Evolutionary conservation across 2,329 filamentous ascomycete genomes (phyloP).

Genomic region (Ophiosphaerella korrae): DNA sequence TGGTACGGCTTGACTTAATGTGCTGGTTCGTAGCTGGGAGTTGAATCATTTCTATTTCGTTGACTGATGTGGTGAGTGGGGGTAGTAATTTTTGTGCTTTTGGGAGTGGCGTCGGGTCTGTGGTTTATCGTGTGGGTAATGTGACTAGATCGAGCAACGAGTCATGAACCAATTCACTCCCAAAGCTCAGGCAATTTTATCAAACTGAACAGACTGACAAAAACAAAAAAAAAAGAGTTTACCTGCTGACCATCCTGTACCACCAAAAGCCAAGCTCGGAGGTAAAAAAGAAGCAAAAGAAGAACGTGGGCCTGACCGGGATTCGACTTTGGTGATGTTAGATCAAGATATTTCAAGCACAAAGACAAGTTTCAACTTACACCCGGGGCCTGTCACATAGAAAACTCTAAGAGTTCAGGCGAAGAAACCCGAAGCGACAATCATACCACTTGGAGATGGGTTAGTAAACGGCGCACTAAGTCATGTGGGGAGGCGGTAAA

Average conservation of each 20-base stretch:
- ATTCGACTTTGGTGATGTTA: conserved; percentile 26
- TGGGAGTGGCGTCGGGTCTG: too few relatives aligned
- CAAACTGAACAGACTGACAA: too few relatives aligned
- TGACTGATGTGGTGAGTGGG: too few relatives aligned
- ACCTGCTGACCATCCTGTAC: too few relatives aligned
- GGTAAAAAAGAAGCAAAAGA: conserved; percentile 2
- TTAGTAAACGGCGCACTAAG: neutral
- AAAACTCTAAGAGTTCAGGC: conserved; percentile 31
- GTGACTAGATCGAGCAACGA: neutral
- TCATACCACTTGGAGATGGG: conserved; percentile 7
- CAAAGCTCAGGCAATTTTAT: too few relatives aligned
- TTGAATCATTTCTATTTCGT: too few relatives aligned
- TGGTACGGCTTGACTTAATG: too few relatives aligned
- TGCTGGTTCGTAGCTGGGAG: too few relatives aligned
- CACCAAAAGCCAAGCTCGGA: neutral
- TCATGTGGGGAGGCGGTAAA: neutral
- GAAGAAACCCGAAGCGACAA: conserved; percentile 37
- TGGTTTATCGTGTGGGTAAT: too few relatives aligned
- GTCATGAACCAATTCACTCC: neutral
- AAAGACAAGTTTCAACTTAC: conserved; percentile 3
- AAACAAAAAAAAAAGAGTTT: too few relatives aligned
- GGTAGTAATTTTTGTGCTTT: too few relatives aligned
- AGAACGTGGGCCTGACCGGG: conserved; percentile 34
- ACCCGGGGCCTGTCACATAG: conserved; percentile 47
- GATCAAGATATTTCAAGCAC: neutral